Conservation (phyloP, 2,329 filamentous ascomycete genomes). For the Beauveria caledonica region DNA sequence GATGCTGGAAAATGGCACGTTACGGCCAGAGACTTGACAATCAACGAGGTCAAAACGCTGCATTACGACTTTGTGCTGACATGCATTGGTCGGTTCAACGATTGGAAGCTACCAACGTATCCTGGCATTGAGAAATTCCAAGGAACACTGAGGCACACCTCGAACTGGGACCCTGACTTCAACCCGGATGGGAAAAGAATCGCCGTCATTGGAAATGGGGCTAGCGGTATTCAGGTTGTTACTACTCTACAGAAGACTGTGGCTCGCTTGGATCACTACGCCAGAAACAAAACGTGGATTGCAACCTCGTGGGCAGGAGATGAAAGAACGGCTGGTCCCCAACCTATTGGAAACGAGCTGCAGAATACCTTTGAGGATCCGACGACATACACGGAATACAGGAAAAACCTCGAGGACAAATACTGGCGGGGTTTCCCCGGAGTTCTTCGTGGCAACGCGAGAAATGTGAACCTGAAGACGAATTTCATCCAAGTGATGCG, state of each 20-base stretch:
- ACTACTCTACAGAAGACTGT: conserved; percentile 43
- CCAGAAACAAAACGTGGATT: conserved; percentile 59
- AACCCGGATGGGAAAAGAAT: conserved; percentile 41
- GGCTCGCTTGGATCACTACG: conserved; percentile 53
- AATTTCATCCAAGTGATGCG: conserved; percentile 43
- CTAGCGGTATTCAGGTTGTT: conserved; percentile 46
- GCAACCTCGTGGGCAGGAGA: conserved; percentile 52
- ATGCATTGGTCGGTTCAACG: conserved; percentile 58
- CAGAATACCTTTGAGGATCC: conserved; percentile 53
- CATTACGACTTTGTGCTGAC: conserved; percentile 54
- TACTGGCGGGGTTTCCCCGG: conserved; percentile 53
- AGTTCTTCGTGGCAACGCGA: conserved; percentile 45
- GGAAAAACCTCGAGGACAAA: conserved; percentile 48
- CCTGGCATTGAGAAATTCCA: conserved; percentile 47
- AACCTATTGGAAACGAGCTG: conserved; percentile 46
- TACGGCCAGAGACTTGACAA: neutral
- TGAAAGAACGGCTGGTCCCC: conserved; percentile 46
- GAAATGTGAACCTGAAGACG: conserved; percentile 38
- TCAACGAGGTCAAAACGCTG: conserved; percentile 31
- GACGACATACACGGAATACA: conserved; percentile 49
- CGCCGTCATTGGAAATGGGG: conserved; percentile 42
- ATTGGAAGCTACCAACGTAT: conserved; percentile 54
- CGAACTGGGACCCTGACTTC: conserved; percentile 48
- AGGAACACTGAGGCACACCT: conserved; percentile 51
- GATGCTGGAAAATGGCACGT: conserved; percentile 41